Conservation (phyloP, 306 rosid species). For the Cucumis cinereus region DNA sequence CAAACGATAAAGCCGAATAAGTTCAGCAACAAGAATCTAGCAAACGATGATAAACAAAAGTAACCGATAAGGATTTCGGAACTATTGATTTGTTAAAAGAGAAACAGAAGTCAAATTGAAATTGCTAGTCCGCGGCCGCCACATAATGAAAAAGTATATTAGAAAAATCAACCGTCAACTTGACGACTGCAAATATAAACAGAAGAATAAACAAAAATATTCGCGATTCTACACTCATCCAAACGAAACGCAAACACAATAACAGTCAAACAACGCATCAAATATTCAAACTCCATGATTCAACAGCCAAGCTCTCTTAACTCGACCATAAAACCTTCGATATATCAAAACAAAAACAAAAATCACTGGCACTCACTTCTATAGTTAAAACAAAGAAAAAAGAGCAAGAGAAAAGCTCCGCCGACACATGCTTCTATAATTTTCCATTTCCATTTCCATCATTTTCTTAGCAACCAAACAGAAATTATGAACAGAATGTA, state of each 20-base stretch:
- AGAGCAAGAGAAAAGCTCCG: neutral
- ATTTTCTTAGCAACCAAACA: conserved; percentile 2
- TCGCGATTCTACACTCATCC: neutral
- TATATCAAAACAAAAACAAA: neutral
- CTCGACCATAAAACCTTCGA: neutral
- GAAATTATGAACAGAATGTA: neutral
- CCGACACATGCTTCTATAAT: neutral
- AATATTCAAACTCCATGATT: neutral
- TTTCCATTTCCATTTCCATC: neutral
- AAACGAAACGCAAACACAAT: neutral
- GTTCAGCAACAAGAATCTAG: neutral
- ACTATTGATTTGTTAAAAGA: neutral
- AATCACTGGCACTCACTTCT: neutral
- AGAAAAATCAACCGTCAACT: neutral
- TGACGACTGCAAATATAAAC: neutral
- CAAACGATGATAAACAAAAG: neutral
- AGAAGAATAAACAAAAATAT: neutral
- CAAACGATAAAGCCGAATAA: neutral
- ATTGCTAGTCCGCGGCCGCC: neutral
- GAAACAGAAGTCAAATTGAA: neutral
- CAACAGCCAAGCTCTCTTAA: neutral
- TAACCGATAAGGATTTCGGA: neutral
- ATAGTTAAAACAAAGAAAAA: neutral
- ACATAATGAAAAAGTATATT: neutral
- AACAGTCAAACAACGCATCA: neutral